phyloP scores from a whole-genome alignment of 495 filamentous ascomycete species.

The Penicillium steckii region DNA sequence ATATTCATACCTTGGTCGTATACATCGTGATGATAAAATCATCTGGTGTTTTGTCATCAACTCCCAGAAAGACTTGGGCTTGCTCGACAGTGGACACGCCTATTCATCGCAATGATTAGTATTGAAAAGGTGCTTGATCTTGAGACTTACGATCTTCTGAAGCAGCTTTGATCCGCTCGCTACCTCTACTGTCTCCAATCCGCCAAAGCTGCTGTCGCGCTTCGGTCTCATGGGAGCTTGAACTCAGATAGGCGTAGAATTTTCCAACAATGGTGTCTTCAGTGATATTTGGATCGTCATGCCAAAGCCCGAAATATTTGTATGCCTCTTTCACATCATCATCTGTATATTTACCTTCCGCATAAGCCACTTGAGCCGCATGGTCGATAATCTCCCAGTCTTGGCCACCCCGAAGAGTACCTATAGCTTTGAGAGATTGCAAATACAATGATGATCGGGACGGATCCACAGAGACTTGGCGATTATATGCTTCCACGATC shows the following conservation, averaged over 20 bases:
- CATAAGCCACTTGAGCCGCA: slow-evolving; percentile 38
- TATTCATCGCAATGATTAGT: slow-evolving; percentile 20
- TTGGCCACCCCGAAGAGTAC: slow-evolving; percentile 30
- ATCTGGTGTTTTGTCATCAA: slow-evolving; percentile 49
- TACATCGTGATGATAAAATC: slow-evolving; percentile 61
- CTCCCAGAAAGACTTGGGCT: slow-evolving; percentile 57
- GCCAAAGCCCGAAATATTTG: slow-evolving; percentile 48
- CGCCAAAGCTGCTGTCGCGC: slow-evolving; percentile 52
- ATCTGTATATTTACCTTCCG: slow-evolving; percentile 47
- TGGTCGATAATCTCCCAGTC: slow-evolving; percentile 35
- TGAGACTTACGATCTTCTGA: slow-evolving; percentile 51
- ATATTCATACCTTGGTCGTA: slow-evolving; percentile 49
- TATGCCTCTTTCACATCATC: slow-evolving; percentile 56
- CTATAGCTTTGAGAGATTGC: slow-evolving; percentile 37
- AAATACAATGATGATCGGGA: slow-evolving; percentile 31
- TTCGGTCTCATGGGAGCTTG: slow-evolving; percentile 49
- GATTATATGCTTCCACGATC: slow-evolving; percentile 40
- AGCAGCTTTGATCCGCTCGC: slow-evolving; percentile 51
- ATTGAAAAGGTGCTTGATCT: too few relatives aligned
- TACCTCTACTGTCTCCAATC: slow-evolving; percentile 53
- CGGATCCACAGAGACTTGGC: slow-evolving; percentile 37
- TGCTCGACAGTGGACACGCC: slow-evolving; percentile 61
- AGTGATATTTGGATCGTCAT: slow-evolving; percentile 34
- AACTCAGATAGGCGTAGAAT: slow-evolving; percentile 52
- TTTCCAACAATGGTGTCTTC: slow-evolving; percentile 58